Base-by-base conservation (phyloP, 495 filamentous ascomycete genomes). In the Viridothelium virens region DNA sequence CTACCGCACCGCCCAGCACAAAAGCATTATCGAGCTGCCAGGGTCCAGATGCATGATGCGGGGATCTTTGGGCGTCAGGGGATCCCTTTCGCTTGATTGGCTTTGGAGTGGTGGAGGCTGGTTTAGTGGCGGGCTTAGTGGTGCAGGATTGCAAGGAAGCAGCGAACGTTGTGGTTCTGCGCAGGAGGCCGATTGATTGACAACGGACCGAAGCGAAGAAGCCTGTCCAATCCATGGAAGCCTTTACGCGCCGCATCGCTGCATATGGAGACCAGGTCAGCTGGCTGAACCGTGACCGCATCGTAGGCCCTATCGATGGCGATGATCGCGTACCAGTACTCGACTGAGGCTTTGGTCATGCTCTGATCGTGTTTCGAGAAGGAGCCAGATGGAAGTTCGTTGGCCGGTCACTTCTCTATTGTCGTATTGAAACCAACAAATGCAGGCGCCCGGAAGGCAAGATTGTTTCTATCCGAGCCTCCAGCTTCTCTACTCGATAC, bases 181-280 rank as follows among this genome's bases (percentile, higher is more conserved):
- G 3, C n/a, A 3, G n/a, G 6, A 31, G 3, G n/a, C 2, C 25
- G 53, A 59, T 9, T 7, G 25, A 33, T 59, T 9, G 25, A 31
- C 3, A 14, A 59, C 53, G 53, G 53, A 59, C 53, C 53, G 53
- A 59, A 59, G 53, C 53, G 53, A 59, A 31, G 3, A 5, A 33
- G 53, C 3, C 53, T 18, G 18, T n/a, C 53, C 53, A 59, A 59
- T 59, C 53, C 53, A 59, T 59, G 3, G 6, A 9, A 36, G 2
- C n/a, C n/a, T 59, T 36, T 59, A 59, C 53, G 53, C 53, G 53
- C 53, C 53, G n/a, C n/a, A n/a, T n/a, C n/a, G n/a, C n/a, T n/a
- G n/a, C n/a, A n/a, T n/a, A n/a, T n/a, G n/a, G n/a, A n/a, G n/a
- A n/a, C n/a, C n/a, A n/a, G n/a, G n/a, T n/a, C 48, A 10, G 48